Evolutionary conservation across 2,329 filamentous ascomycete genomes (phyloP).

Genomic region (Exophiala xenobiotica): DNA sequence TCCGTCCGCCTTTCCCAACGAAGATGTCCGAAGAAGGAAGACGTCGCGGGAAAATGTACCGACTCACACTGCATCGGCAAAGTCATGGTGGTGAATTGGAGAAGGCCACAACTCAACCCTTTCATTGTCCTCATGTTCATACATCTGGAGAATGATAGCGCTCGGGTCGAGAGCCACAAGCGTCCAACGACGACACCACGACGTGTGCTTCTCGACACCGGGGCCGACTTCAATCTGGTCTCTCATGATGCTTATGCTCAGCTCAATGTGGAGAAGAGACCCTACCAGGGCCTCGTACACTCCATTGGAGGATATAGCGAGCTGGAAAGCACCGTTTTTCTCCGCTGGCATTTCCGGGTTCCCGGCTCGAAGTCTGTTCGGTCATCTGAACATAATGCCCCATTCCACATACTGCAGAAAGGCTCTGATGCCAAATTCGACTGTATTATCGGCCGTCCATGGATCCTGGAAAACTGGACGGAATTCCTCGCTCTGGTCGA

Average conservation of each 20-base stretch:
- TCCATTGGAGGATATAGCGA: constrained; percentile 20
- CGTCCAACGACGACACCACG: constrained; percentile 14
- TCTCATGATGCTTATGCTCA: constrained; percentile 12
- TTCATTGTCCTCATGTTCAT: constrained; percentile 21
- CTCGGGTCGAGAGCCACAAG: neutral
- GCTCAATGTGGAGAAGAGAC: constrained; percentile 12
- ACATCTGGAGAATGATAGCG: constrained; percentile 3
- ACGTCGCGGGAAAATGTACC: neutral
- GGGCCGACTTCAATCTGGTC: constrained; percentile 26
- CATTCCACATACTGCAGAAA: constrained; percentile 17
- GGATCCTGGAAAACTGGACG: constrained; percentile 23
- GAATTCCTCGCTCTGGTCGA: constrained; percentile 20
- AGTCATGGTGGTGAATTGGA: constrained; percentile 7
- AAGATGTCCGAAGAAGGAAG: neutral
- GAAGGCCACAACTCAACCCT: constrained; percentile 5
- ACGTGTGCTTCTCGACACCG: constrained; percentile 24
- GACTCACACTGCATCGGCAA: neutral
- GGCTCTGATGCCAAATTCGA: constrained; percentile 20
- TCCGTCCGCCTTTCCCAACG: neutral
- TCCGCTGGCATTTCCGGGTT: constrained; percentile 20
- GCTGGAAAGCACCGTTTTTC: constrained; percentile 12
- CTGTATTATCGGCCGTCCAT: constrained; percentile 24
- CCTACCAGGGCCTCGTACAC: constrained; percentile 11
- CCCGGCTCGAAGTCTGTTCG: neutral
- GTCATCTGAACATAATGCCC: constrained; percentile 8